A percentile compares a stretch with the other conserved stretches of the same genome.
These are phyloP conservation scores for Heracleum sosnowskyi DNA, from an alignment of 129 eudicot genomes.

Conservation along the genomic window DNA sequence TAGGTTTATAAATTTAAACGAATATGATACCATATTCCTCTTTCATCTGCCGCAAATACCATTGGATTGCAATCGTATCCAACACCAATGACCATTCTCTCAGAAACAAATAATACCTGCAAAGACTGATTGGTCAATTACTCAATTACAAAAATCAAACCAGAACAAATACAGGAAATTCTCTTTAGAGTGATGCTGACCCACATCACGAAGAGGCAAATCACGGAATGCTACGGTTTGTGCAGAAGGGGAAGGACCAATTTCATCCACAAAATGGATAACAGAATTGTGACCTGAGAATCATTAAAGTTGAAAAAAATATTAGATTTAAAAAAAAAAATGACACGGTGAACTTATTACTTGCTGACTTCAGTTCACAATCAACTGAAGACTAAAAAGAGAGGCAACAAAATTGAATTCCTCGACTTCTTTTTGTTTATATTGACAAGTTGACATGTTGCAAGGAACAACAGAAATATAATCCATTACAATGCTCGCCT, in stretches of 20 bases:
- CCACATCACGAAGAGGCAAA: conserved; percentile 99
- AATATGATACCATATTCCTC: conserved; percentile 64
- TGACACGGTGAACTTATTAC: not conserved
- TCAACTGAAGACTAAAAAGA: not conserved
- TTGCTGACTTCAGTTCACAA: not conserved
- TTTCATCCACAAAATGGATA: conserved; percentile 90
- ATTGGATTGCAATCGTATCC: conserved; percentile 96
- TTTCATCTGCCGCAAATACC: conserved; percentile 80
- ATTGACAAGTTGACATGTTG: not conserved
- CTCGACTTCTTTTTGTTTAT: not conserved
- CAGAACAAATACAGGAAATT: not conserved
- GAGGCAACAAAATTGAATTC: not conserved
- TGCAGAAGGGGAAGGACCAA: conserved; percentile 92
- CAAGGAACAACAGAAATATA: not conserved
- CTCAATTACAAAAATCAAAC: conserved; percentile 12
- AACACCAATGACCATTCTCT: conserved; percentile 84
- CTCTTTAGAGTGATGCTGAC: conserved; percentile 86
- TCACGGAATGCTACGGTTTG: conserved; percentile 94
- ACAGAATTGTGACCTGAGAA: conserved; percentile 86
- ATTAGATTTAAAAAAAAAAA: not conserved
- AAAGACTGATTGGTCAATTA: conserved; percentile 9
- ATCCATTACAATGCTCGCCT: not conserved
- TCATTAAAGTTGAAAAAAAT: conserved; percentile 10
- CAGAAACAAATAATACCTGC: conserved; percentile 89
- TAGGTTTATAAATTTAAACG: conserved; percentile 4